Percentiles rank a stretch among this genome's conserved stretches.
Evolutionary conservation across 768 basidiomycete genomes (phyloP).

Genomic region (Lactarius quietus): DNA sequence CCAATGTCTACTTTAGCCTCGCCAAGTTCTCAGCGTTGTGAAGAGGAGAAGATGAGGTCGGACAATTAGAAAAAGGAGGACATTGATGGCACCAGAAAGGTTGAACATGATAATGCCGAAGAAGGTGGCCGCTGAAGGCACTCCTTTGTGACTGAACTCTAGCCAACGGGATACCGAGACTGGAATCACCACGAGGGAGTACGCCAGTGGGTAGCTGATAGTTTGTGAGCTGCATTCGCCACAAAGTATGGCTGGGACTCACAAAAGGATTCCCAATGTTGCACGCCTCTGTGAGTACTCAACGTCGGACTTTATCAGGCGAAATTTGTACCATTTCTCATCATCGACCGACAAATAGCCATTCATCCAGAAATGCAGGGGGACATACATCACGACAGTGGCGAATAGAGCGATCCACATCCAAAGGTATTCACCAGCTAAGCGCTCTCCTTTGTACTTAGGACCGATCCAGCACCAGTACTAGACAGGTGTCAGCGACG

Average conservation of each 20-base stretch:
- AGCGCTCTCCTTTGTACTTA: conserved; percentile 31
- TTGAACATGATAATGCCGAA: conserved; percentile 33
- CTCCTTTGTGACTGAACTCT: conserved; percentile 27
- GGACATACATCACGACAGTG: conserved; percentile 36
- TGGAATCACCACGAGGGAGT: conserved; percentile 40
- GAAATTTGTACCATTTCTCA: conserved; percentile 36
- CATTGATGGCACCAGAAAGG: conserved; percentile 42
- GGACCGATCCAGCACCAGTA: conserved; percentile 46
- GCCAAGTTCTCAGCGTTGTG: background rate
- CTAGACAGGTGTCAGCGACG: background rate
- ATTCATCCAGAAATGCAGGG: conserved; percentile 37
- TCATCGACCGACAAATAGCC: conserved; percentile 35
- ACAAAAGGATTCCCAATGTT: conserved; percentile 31
- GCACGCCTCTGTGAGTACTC: conserved; percentile 9
- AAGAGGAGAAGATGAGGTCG: conserved; percentile 38
- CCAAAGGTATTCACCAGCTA: conserved; percentile 46
- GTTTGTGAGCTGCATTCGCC: background rate
- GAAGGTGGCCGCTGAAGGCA: conserved; percentile 35
- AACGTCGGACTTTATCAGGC: conserved; percentile 16
- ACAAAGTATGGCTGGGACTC: background rate
- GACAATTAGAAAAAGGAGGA: conserved; percentile 37
- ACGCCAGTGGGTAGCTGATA: conserved; percentile 39
- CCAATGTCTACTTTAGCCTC: background rate
- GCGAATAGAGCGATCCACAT: conserved; percentile 40
- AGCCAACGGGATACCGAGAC: conserved; percentile 42